These are phyloP conservation scores for Jimgerdemannia flammicorona DNA, from an alignment of 192 early-diverging fungal species.

Conservation along the genomic window DNA sequence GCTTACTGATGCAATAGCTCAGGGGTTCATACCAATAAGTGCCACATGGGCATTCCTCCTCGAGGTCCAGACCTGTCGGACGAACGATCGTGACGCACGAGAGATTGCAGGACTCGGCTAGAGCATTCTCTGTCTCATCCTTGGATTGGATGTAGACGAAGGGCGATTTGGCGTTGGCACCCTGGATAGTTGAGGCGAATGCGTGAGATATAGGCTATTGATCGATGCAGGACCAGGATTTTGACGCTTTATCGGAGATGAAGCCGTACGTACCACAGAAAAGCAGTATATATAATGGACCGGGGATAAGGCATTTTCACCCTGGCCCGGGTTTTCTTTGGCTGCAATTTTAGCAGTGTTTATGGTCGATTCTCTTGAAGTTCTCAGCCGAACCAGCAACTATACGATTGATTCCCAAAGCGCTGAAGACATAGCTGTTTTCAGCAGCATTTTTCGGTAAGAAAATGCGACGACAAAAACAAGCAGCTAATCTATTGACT, in stretches of 20 bases:
- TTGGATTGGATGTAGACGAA: constrained; percentile 75
- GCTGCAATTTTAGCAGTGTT: constrained; percentile 56
- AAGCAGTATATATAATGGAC: constrained; percentile 54
- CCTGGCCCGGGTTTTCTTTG: constrained; percentile 41
- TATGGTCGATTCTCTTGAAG: constrained; percentile 79
- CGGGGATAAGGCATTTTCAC: constrained; percentile 15
- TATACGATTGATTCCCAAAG: constrained; percentile 68
- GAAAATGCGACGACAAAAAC: constrained; percentile 3
- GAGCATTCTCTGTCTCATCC: constrained; percentile 68
- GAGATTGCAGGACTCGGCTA: constrained; percentile 56
- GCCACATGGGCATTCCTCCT: constrained; percentile 34
- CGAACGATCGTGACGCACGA: constrained; percentile 60
- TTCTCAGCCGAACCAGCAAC: constrained; percentile 59
- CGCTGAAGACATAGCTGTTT: constrained; percentile 62
- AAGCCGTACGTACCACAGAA: constrained; percentile 18
- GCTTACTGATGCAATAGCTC: background rate
- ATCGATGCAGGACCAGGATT: constrained; percentile 3
- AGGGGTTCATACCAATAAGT: background rate
- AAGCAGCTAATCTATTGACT: constrained; percentile 17
- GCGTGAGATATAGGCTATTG: constrained; percentile 23
- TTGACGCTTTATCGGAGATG: background rate
- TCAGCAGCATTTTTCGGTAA: constrained; percentile 2
- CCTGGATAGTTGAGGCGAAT: constrained; percentile 6
- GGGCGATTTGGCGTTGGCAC: constrained; percentile 52
- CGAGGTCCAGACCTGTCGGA: constrained; percentile 46